Evolutionary conservation across 768 basidiomycete genomes (phyloP).

Genomic region (Hypholoma fasciculare): DNA sequence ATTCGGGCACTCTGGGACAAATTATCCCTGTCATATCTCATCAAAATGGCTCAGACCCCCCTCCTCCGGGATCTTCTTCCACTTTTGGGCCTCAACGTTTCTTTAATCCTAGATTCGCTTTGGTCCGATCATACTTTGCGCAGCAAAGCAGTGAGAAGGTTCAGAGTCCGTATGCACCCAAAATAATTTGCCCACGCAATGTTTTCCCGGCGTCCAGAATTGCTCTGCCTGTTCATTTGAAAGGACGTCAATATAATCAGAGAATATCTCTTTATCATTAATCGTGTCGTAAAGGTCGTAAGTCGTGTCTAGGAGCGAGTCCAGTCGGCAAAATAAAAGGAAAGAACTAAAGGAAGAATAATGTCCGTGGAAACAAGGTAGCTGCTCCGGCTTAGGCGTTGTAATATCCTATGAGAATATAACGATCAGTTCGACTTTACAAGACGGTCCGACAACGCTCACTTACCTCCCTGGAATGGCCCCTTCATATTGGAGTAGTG

Average conservation of each 20-base stretch:
- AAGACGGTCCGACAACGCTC: slow-evolving; percentile 9
- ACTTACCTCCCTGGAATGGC: slow-evolving; percentile 61
- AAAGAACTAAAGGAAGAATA: slow-evolving; percentile 25
- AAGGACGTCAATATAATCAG: slow-evolving; percentile 8
- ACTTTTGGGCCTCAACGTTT: slow-evolving; percentile 38
- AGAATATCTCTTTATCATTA: slow-evolving; percentile 21
- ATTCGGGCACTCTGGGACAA: slow-evolving; percentile 30
- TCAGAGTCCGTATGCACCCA: slow-evolving; percentile 15
- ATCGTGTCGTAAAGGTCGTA: slow-evolving; percentile 34
- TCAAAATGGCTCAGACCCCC: slow-evolving; percentile 15
- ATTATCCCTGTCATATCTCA: slow-evolving; percentile 5
- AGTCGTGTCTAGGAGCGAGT: slow-evolving; percentile 18
- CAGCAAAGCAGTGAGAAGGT: slow-evolving; percentile 11
- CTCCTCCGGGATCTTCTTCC: neutral
- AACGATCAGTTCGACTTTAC: slow-evolving; percentile 22
- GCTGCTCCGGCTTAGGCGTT: slow-evolving; percentile 40
- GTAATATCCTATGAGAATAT: slow-evolving; percentile 45
- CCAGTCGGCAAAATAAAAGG: slow-evolving; percentile 17
- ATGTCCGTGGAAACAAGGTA: slow-evolving; percentile 26
- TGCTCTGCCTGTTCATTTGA: neutral
- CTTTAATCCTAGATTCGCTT: slow-evolving; percentile 41
- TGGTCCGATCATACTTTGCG: slow-evolving; percentile 24
- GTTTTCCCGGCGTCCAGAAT: slow-evolving; percentile 1
- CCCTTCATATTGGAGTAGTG: slow-evolving; percentile 68
- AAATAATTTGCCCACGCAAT: slow-evolving; percentile 11